Evolutionary conservation across 768 basidiomycete genomes (phyloP).

Genomic region (Cystofilobasidium capitatum): DNA sequence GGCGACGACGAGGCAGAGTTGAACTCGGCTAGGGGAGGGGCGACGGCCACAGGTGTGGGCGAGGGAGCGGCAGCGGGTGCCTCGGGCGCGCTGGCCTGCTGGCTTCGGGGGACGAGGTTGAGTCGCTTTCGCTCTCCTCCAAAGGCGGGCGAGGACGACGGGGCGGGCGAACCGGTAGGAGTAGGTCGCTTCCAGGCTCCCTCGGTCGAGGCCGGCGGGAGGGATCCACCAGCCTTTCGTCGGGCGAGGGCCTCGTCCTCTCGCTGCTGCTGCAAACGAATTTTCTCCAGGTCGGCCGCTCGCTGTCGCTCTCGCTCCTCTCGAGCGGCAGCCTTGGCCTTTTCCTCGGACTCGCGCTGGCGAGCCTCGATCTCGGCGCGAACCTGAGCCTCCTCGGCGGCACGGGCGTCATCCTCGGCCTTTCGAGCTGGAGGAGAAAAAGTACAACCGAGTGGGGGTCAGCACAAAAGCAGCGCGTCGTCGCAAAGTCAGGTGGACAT

Average conservation of each 20-base stretch:
- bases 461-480: conserved; percentile 17
- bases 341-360: conserved; percentile 32
- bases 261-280: conserved; percentile 37
- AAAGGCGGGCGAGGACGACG: conserved; percentile 24
- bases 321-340: conserved; percentile 34
- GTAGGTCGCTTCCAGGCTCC: conserved; percentile 26
- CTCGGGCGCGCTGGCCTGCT: conserved; percentile 8
- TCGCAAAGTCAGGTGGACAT: conserved; percentile 35
- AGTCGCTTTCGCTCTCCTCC: conserved; percentile 25
- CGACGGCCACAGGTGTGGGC: neutral
- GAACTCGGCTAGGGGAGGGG: conserved; percentile 20
- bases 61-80: conserved; percentile 12
- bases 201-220: conserved; percentile 26
- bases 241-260: conserved; percentile 42
- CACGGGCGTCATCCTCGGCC: conserved; percentile 30
- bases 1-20: conserved; percentile 24
- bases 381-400: conserved; percentile 25
- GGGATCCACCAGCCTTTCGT: conserved; percentile 27
- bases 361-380: conserved; percentile 33
- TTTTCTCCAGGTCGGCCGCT: conserved; percentile 33
- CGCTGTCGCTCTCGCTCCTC: conserved; percentile 33
- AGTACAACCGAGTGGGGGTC: neutral
- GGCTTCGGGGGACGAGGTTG: conserved; percentile 29
- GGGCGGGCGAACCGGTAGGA: conserved; percentile 26
- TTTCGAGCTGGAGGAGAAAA: conserved; percentile 25